Evolutionary conservation across 108 stramenopile genomes (phyloP), one percentile per base, ranked within the genome.

Genomic region (Stephanodiscus minutulus): DNA sequence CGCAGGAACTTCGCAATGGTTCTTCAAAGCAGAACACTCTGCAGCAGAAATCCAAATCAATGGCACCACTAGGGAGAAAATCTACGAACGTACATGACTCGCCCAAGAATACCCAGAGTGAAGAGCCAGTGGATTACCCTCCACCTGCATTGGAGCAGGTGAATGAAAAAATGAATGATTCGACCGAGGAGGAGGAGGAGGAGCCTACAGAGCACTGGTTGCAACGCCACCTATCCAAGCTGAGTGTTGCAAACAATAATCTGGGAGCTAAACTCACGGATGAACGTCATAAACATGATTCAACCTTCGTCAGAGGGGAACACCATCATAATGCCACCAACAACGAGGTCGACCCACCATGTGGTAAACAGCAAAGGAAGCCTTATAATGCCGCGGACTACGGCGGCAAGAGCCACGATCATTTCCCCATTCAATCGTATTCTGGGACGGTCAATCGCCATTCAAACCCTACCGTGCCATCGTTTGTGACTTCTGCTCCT

Each of bases 321-420:
- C 57, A 58, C 18, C 33, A 57, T 28, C n/a, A 22, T 50, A 24
- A 18, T 52, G 29, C 37, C 56, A 28, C 28, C 33, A 57, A 18
- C 27, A 10, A 18, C 8, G 29, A 57, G 13, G 49, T 61, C 15
- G 7, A 29, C 31, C 27, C 22, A 29, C 56, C 53, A 43, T 48
- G n/a, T 55, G 72, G 5, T 39, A 41, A 39, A 41, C 20, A 18
- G 7, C 61, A 68, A 22, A 68, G 68, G 47, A 81, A 73, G 35
- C 79, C 79, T 1, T 81, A 81, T 66, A 81, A 81, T 70, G 63
- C 79, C 35, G 79, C 79, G 17, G 72, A 81, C 63, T 81, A 81
- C 48, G 48, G 28, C 10, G 41, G 68, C 9, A 28, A 44, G 20
- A 52, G 18, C 24, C 20, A 53, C 48, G 41, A 31, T 5, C 24